Percentiles rank a stretch among this genome's conserved stretches.
Conservation (phyloP, 805 yeast species). For the Starmerella roubikii region DNA sequence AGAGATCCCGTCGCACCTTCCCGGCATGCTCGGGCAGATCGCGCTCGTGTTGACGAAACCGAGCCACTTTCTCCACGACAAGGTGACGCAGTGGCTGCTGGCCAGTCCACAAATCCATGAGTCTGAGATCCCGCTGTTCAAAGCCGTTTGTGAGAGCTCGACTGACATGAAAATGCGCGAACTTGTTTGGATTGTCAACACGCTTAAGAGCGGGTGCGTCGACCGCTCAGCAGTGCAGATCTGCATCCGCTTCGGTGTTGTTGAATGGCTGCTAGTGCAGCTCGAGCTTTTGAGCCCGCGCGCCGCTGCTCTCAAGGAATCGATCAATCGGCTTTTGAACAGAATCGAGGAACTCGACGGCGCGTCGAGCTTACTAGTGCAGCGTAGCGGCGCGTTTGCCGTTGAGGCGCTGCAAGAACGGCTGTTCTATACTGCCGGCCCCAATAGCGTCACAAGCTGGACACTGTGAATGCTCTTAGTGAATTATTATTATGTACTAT, state of each 20-base stretch:
- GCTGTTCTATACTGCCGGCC: slow-evolving; percentile 5
- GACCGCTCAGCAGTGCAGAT: slow-evolving; percentile 39
- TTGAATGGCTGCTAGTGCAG: slow-evolving; percentile 52
- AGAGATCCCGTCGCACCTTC: slow-evolving; percentile 28
- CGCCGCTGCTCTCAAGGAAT: slow-evolving; percentile 7
- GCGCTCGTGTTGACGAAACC: slow-evolving; percentile 52
- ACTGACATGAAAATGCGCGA: slow-evolving; percentile 36
- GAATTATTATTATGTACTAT: neutral
- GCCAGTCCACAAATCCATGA: slow-evolving; percentile 35
- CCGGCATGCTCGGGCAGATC: slow-evolving; percentile 42
- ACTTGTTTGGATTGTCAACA: slow-evolving; percentile 50
- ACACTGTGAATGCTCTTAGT: neutral
- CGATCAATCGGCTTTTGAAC: slow-evolving; percentile 9
- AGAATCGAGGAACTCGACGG: slow-evolving; percentile 14
- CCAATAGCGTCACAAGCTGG: slow-evolving; percentile 2
- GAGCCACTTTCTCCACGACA: slow-evolving; percentile 60
- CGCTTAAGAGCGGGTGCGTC: slow-evolving; percentile 36
- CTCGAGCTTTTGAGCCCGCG: slow-evolving; percentile 6
- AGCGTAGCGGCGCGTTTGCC: slow-evolving; percentile 15
- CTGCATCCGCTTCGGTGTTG: slow-evolving; percentile 39
- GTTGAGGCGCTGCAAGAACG: slow-evolving; percentile 5
- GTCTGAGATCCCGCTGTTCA: slow-evolving; percentile 34
- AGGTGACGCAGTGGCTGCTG: slow-evolving; percentile 51
- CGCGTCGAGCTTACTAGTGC: slow-evolving; percentile 12
- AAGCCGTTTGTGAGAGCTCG: slow-evolving; percentile 17